Percentiles rank a stretch among this genome's conserved stretches.
Evolutionary conservation across 441 rosid species (phyloP).

Genomic region (Erodium chrysanthum): DNA sequence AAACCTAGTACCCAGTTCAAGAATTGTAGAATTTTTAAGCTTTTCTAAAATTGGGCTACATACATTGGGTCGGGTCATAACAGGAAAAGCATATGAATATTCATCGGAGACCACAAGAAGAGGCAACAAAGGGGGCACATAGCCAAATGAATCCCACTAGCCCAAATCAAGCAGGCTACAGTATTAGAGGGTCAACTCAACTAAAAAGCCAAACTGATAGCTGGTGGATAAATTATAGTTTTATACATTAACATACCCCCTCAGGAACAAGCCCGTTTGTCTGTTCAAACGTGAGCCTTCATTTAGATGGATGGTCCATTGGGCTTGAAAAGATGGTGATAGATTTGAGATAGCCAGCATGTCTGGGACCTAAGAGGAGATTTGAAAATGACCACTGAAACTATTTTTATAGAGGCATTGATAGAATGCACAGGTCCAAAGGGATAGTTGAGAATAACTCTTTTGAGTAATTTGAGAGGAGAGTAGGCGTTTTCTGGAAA

Average conservation of each 20-base stretch:
- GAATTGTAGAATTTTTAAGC: not conserved
- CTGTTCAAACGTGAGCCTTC: not conserved
- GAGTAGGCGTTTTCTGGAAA: no score
- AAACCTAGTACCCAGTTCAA: not conserved
- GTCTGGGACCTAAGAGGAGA: not conserved
- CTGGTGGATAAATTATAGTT: not conserved
- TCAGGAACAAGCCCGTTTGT: not conserved
- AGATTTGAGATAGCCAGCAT: not conserved
- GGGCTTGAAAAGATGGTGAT: not conserved
- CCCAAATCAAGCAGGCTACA: not conserved
- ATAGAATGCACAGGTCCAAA: not conserved
- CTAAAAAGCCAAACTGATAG: not conserved
- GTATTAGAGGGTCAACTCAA: not conserved
- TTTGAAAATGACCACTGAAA: not conserved
- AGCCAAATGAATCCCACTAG: not conserved
- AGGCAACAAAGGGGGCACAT: not conserved
- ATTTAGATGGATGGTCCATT: not conserved
- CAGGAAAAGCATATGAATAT: not conserved
- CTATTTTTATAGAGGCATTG: not conserved
- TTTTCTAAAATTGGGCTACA: not conserved
- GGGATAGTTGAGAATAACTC: no score
- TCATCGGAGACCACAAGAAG: not conserved
- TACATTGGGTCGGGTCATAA: not conserved
- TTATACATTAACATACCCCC: not conserved
- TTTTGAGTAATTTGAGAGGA: no score